These are phyloP conservation scores for Auxenochlorella pyrenoidosa DNA, from an alignment of 139 green algal genomes.

Conservation along the genomic window DNA sequence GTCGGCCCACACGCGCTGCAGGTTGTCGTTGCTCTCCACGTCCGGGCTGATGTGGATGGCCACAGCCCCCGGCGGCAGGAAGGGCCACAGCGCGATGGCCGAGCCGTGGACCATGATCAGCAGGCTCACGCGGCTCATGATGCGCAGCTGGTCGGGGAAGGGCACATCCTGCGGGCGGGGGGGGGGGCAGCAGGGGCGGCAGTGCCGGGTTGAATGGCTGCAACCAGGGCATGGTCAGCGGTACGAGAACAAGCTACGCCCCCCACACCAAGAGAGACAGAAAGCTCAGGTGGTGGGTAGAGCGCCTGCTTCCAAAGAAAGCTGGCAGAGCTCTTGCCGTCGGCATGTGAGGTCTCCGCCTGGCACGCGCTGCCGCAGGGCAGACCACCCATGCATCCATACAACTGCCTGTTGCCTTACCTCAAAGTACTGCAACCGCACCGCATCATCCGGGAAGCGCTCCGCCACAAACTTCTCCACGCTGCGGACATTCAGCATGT, in stretches of 20 bases:
- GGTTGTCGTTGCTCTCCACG: background rate
- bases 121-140: background rate
- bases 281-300: too few species aligned
- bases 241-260: too few species aligned
- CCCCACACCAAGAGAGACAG: too few species aligned
- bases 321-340: too few species aligned
- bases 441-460: background rate
- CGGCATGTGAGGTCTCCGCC: too few species aligned
- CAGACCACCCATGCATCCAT: too few species aligned
- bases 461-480: background rate
- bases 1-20: slow-evolving; percentile 3
- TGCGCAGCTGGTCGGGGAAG: slow-evolving; percentile 8
- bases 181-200: too few species aligned
- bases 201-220: too few species aligned
- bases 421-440: slow-evolving; percentile 8
- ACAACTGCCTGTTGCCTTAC: background rate
- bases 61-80: background rate
- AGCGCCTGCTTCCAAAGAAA: too few species aligned
- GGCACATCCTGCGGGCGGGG: background rate
- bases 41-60: background rate
- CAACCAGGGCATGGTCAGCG: too few species aligned
- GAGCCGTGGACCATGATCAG: slow-evolving; percentile 16
- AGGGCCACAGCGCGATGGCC: background rate
- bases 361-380: too few species aligned
- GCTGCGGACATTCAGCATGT: slow-evolving; percentile 7